Evolutionary conservation across 305 asterid genomes (phyloP).

Genomic region (Solanum hybrid): DNA sequence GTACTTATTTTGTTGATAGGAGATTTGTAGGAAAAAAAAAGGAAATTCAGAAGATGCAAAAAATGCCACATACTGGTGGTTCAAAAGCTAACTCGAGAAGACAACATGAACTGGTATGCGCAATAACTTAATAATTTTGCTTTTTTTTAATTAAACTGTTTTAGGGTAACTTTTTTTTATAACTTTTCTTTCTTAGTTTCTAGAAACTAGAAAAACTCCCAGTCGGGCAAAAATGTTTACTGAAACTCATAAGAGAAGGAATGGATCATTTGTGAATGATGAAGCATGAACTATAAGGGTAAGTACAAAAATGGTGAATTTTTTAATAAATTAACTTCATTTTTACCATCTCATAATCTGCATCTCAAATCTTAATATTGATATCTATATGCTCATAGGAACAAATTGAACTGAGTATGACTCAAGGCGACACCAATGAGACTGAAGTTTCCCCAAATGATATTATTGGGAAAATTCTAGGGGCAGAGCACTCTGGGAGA

Average conservation of each 20-base stretch:
- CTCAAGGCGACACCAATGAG: no score
- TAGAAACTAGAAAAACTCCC: not conserved
- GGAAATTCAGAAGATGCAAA: not conserved
- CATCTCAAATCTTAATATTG: no score
- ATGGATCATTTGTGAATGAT: not conserved
- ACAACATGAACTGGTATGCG: not conserved
- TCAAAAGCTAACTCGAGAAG: not conserved
- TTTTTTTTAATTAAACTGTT: not conserved
- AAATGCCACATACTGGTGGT: not conserved
- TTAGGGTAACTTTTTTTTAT: not conserved
- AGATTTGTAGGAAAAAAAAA: not conserved
- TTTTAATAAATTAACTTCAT: not conserved
- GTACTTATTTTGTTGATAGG: not conserved
- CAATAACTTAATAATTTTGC: not conserved
- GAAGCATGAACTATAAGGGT: not conserved
- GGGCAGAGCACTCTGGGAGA: no score
- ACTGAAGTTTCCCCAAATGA: no score
- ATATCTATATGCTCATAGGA: no score
- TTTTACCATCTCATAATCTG: no score
- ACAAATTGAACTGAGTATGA: no score
- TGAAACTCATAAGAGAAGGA: not conserved
- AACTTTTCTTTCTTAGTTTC: not conserved
- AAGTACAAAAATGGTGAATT: not conserved
- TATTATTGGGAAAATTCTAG: no score
- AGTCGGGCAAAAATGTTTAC: not conserved